phyloP scores from a whole-genome alignment of 148 eudicot species.

The Spergularia bocconei region DNA sequence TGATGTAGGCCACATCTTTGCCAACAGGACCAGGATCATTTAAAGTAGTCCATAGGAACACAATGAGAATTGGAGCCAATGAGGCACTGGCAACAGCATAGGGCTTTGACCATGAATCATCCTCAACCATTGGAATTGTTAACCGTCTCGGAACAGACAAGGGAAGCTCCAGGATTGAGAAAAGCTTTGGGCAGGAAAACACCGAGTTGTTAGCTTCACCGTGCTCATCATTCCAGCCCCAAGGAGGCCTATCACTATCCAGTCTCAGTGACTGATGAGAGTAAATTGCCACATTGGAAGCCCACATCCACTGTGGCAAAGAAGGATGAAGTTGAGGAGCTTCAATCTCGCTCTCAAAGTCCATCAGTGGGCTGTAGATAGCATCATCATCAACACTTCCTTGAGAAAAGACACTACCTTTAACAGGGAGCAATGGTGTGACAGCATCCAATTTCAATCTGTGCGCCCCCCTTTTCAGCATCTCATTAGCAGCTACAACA shows the following conservation, averaged over 20 bases:
- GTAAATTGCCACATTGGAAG: conserved; percentile 94
- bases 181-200: conserved; percentile 56
- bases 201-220: conserved; percentile 34
- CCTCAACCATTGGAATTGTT: conserved; percentile 84
- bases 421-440: conserved; percentile 84
- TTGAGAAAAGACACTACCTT: conserved; percentile 56
- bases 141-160: conserved; percentile 70
- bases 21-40: conserved; percentile 39
- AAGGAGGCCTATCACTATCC: conserved; percentile 67
- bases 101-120: conserved; percentile 73
- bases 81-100: conserved; percentile 80
- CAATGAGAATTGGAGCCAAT: conserved; percentile 69
- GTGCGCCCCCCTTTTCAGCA: conserved; percentile 60
- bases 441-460: conserved; percentile 66
- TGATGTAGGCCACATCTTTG: conserved; percentile 37
- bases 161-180: conserved; percentile 66
- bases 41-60: conserved; percentile 57
- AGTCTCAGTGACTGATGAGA: conserved; percentile 54
- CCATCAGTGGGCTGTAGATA: conserved; percentile 58
- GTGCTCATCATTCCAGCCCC: conserved; percentile 95
- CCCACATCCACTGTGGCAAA: conserved; percentile 99
- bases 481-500: conserved; percentile 78
- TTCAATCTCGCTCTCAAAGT: conserved; percentile 58
- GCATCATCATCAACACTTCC: conserved; percentile 52
- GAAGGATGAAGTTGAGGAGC: conserved; percentile 50